phyloP scores from a whole-genome alignment of 192 early-diverging fungal genomes.

The Cetraspora pellucida region DNA sequence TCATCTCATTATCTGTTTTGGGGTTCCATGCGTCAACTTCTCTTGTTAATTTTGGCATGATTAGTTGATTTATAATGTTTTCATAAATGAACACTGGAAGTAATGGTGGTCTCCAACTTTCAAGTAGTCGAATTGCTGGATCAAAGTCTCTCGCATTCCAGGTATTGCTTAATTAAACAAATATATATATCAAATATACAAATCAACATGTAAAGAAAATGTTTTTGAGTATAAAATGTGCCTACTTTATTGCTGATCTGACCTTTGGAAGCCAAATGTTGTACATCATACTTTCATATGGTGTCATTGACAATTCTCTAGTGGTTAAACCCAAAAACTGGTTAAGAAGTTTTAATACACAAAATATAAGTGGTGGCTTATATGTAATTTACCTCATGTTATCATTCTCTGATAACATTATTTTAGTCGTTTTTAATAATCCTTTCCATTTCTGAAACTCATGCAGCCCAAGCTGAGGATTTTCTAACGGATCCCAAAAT shows the following conservation, averaged over 20 bases:
- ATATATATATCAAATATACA: conserved; percentile 9
- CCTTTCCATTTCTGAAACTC: conserved; percentile 59
- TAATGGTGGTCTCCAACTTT: conserved; percentile 66
- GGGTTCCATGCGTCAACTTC: conserved; percentile 70
- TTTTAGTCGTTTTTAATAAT: conserved; percentile 47
- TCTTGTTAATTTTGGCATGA: conserved; percentile 74
- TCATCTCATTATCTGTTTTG: conserved; percentile 50
- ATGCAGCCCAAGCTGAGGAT: conserved; percentile 57
- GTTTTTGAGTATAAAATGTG: conserved; percentile 1
- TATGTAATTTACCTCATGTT: not conserved
- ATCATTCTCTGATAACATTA: no score
- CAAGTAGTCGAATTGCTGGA: conserved; percentile 64
- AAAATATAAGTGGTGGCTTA: not conserved
- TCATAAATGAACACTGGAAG: conserved; percentile 73
- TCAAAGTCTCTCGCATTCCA: conserved; percentile 75
- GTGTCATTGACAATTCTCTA: conserved; percentile 60
- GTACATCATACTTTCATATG: conserved; percentile 78
- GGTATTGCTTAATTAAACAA: conserved; percentile 54
- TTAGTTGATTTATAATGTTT: conserved; percentile 77
- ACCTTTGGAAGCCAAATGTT: conserved; percentile 77
- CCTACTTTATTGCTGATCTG: conserved; percentile 77
- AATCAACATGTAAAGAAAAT: not conserved
- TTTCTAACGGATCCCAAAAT: conserved; percentile 67
- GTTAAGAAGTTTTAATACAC: not conserved
- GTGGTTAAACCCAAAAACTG: not conserved